Evolutionary conservation across 1,139 yeast species (phyloP).

Genomic region (Saccharomyces hybrid): DNA sequence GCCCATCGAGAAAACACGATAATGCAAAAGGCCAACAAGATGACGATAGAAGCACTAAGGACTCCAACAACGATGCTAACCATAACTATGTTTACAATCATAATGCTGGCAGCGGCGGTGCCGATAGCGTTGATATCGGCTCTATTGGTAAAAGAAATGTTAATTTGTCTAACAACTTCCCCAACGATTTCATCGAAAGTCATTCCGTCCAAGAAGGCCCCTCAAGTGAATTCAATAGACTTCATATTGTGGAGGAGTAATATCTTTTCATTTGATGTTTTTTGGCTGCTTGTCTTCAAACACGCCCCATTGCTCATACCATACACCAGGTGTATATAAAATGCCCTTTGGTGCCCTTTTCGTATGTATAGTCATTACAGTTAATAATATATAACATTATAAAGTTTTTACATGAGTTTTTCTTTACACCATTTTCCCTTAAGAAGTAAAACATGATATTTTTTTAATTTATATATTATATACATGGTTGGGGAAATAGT

Average conservation of each 20-base stretch:
- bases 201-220: slow-evolving; percentile 19
- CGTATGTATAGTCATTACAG: neutral
- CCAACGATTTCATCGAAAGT: slow-evolving; percentile 3
- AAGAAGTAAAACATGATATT: neutral
- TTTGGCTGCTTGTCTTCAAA: neutral
- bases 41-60: slow-evolving; percentile 3
- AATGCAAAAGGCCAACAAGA: neutral
- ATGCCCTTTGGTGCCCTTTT: neutral
- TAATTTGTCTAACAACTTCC: neutral
- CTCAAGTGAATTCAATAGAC: slow-evolving; percentile 14
- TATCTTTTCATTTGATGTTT: neutral
- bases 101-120: neutral
- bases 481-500: neutral
- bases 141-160: neutral
- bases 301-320: neutral
- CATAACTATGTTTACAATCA: neutral
- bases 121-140: neutral
- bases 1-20: neutral
- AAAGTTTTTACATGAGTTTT: neutral
- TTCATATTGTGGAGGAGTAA: slow-evolving; percentile 14
- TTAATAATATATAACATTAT: neutral
- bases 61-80: slow-evolving; percentile 7
- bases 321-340: neutral
- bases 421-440: neutral
- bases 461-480: neutral